phyloP scores from a whole-genome alignment of 2,329 filamentous ascomycete species.

The Fusarium sp. region DNA sequence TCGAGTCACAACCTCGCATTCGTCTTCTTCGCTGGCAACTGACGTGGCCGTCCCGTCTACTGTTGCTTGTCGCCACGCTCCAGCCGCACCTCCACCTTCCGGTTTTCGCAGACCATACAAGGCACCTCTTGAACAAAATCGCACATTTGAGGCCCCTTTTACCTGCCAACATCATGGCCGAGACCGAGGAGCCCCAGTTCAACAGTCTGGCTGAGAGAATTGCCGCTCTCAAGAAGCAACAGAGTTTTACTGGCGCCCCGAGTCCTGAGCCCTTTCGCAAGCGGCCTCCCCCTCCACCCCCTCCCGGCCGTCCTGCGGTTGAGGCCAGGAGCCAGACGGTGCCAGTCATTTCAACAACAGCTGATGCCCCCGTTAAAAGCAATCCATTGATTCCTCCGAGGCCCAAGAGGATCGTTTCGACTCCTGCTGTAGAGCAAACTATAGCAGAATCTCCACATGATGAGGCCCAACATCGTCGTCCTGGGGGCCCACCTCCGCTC shows the following conservation, averaged over 20 bases:
- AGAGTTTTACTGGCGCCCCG: constrained; percentile 64
- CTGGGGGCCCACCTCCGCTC: constrained; percentile 50
- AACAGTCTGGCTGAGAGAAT: constrained; percentile 72
- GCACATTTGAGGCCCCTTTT: not conserved
- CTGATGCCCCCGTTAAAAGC: constrained; percentile 20
- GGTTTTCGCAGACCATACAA: not conserved
- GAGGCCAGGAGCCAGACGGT: constrained; percentile 52
- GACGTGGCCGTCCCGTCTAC: constrained; percentile 1
- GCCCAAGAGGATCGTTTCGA: constrained; percentile 31
- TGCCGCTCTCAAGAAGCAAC: constrained; percentile 71
- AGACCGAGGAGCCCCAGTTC: constrained; percentile 71
- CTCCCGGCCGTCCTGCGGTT: constrained; percentile 56
- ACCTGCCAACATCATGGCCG: constrained; percentile 61
- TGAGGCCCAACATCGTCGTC: constrained; percentile 22
- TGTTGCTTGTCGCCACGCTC: not conserved
- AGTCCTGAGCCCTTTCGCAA: constrained; percentile 58
- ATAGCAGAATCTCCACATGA: constrained; percentile 18
- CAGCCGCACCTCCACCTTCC: constrained; percentile 9
- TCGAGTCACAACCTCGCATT: not conserved
- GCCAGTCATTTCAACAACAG: constrained; percentile 49
- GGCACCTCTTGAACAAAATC: not conserved
- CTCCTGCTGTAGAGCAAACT: constrained; percentile 14
- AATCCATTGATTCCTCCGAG: constrained; percentile 38
- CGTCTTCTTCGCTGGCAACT: constrained; percentile 4
- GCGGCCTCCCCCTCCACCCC: constrained; percentile 51